A percentile compares a stretch with the other conserved stretches of the same genome.
Conservation (phyloP, 257 asterid genomes). For the Eucommia ulmoides region DNA sequence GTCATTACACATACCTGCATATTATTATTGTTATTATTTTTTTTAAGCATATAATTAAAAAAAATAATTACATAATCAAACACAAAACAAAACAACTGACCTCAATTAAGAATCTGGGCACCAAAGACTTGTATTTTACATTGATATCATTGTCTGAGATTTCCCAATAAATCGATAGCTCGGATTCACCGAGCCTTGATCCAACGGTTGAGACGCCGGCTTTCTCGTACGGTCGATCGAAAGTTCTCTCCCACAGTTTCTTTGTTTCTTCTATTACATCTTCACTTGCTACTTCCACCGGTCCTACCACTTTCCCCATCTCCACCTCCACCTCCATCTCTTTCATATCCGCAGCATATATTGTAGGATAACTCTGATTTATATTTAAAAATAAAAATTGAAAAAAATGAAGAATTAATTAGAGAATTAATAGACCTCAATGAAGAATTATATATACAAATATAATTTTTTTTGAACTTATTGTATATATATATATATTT, state of each 20-base stretch:
- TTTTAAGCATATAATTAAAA: too few relatives aligned
- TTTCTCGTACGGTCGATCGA: constrained; percentile 74
- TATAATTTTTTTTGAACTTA: too few relatives aligned
- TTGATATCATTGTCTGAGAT: constrained; percentile 48
- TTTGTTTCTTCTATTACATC: constrained; percentile 38
- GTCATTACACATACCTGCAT: constrained; percentile 64
- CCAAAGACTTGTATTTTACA: constrained; percentile 56
- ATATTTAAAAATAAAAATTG: constrained; percentile 12
- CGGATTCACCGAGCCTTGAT: constrained; percentile 15
- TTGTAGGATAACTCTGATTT: constrained; percentile 80
- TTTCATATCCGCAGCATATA: constrained; percentile 52
- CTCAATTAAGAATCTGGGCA: constrained; percentile 78
- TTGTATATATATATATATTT: too few relatives aligned
- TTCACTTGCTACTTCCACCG: constrained; percentile 35
- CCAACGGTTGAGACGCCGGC: constrained; percentile 51
- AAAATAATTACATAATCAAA: constrained; percentile 7
- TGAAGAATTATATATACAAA: too few relatives aligned
- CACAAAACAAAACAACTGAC: constrained; percentile 26
- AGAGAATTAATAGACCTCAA: too few relatives aligned
- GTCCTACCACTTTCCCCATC: constrained; percentile 35
- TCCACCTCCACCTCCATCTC: constrained; percentile 57
- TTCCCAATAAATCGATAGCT: constrained; percentile 60
- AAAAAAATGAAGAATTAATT: constrained; percentile 2
- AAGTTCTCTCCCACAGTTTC: constrained; percentile 64
- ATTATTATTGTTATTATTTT: too few relatives aligned